Evolutionary conservation across 1,284 basidiomycete species (phyloP), one percentile per base, ranked within the genome.

Genomic region (Vanrija sp.): DNA sequence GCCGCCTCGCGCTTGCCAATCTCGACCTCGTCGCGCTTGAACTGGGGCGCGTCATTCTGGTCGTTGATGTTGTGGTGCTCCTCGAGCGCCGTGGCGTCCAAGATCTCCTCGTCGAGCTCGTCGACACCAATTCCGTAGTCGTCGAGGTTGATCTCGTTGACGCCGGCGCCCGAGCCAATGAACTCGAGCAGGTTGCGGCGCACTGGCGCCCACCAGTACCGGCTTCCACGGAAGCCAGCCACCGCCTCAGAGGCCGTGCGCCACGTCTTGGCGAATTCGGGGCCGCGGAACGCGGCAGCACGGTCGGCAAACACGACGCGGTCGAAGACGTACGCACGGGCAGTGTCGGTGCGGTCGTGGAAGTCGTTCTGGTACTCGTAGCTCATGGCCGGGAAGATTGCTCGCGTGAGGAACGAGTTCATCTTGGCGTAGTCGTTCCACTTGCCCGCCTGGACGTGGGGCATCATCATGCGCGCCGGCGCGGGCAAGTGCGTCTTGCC

Each of bases 381-480:
- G 4, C 73, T 69, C 47, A 87, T 75, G 8, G 84, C 84, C 7
- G 88, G 88, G 73, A 88, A 87, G n/a, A 82, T 84, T 6, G 84
- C 82, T 31, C 86, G 83, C 16, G 87, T 76, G 67, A 89, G 83
- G 80, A 83, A 87, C 76, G 90, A 73, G 64, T 75, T 75, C 75
- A 77, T 76, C 59, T 75, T 72, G 57, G 90, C 84, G 62, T 91
- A 91, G 75, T 94, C 90, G 37, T 89, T 84, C 90, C 89, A 94
- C 61, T 87, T 84, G 51, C 80, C 81, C 6, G 83, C 82, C 52
- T 85, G 83, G 18, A 87, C 75, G 60, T 86, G 85, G 39, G 84
- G 80, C 73, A 92, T 89, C 61, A 90, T 75, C 61, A 92, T 76
- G 8, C 86, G 85, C 1, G 85, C 81, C 0, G 86, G 83, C 0